Percentiles rank a stretch among this genome's conserved stretches.
Conservation (phyloP, 352 stramenopile genomes). For the Globisporangium canariense region DNA sequence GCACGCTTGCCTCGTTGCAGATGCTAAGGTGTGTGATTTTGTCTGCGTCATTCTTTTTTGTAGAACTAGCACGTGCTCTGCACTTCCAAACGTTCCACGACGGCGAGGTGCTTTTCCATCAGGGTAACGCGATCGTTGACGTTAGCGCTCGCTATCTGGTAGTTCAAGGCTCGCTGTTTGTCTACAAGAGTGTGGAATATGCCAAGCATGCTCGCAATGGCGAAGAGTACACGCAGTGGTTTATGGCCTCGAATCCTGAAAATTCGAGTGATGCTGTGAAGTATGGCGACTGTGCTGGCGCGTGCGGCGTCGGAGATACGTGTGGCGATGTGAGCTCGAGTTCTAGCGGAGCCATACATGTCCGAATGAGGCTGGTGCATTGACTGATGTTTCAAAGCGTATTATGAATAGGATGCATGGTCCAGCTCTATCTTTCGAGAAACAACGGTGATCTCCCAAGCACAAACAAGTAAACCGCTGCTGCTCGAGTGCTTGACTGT, state of each 20-base stretch:
- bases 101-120: slow-evolving; percentile 39
- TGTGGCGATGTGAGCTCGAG: slow-evolving; percentile 38
- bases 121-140: slow-evolving; percentile 38
- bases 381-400: background rate
- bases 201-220: slow-evolving; percentile 16
- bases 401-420: background rate
- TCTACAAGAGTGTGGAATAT: slow-evolving; percentile 33
- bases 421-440: slow-evolving; percentile 29
- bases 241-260: slow-evolving; percentile 9
- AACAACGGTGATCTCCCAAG: slow-evolving; percentile 35
- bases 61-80: slow-evolving; percentile 31
- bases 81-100: slow-evolving; percentile 37
- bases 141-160: slow-evolving; percentile 38
- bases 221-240: slow-evolving; percentile 34
- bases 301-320: slow-evolving; percentile 29
- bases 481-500: background rate
- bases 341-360: background rate
- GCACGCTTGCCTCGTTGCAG: background rate
- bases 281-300: slow-evolving; percentile 37
- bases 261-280: slow-evolving; percentile 15
- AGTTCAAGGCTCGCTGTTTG: slow-evolving; percentile 35
- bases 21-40: background rate
- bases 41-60: background rate
- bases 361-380: background rate
- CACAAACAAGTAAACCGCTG: slow-evolving; percentile 28